Conservation (phyloP, 441 rosid species). For the Gossypium lobatum region DNA sequence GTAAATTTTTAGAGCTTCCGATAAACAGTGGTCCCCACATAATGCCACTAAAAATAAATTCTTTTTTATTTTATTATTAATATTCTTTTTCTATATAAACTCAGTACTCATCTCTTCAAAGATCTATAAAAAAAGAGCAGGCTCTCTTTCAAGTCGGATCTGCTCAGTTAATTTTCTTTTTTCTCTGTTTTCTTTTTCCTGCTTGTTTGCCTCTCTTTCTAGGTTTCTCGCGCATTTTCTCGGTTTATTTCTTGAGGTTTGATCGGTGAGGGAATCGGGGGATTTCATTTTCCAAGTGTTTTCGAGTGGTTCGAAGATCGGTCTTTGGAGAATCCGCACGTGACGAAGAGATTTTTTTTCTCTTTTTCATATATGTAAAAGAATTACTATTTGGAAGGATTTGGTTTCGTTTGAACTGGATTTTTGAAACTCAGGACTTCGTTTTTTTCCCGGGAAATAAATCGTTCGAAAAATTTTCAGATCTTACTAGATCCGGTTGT, state of each 20-base stretch:
- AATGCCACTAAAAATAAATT: neutral
- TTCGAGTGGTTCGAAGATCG: conserved; percentile 9
- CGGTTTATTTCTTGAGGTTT: neutral
- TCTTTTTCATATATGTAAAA: neutral
- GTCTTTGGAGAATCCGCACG: conserved; percentile 21
- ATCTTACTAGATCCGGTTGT: neutral
- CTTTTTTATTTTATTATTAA: neutral
- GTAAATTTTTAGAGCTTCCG: neutral
- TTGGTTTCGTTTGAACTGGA: neutral
- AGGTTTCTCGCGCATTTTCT: neutral
- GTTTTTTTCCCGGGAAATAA: neutral
- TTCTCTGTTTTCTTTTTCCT: neutral
- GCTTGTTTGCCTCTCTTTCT: neutral
- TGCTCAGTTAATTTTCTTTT: neutral
- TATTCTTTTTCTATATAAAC: conserved; percentile 16
- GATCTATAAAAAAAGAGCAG: neutral
- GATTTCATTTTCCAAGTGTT: neutral
- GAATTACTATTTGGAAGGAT: neutral
- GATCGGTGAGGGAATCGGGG: neutral
- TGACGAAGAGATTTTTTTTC: neutral
- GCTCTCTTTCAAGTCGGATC: neutral
- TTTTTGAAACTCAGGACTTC: neutral
- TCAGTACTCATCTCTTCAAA: neutral
- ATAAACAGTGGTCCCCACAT: conserved; percentile 22
- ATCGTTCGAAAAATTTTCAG: neutral